Evolutionary conservation across 495 filamentous ascomycete species (phyloP).

Genomic region (Penicillium paxilli): DNA sequence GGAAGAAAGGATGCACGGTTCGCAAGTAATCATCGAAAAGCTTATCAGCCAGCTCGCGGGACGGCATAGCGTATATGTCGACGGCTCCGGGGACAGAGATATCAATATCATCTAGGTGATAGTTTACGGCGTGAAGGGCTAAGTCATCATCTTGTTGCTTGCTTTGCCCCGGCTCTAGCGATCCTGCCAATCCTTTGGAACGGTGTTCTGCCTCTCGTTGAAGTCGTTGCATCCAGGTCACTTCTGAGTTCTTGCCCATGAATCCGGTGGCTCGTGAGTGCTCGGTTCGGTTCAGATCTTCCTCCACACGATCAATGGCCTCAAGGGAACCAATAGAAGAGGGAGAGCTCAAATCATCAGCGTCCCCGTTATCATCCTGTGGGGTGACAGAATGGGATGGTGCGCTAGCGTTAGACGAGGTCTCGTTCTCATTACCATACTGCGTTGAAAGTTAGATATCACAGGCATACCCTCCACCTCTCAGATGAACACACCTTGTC

Average conservation of each 20-base stretch:
- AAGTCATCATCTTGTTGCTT: slow-evolving; percentile 27
- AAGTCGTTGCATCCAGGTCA: slow-evolving; percentile 60
- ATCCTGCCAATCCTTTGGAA: slow-evolving; percentile 30
- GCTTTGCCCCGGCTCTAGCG: slow-evolving; percentile 28
- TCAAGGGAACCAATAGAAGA: slow-evolving; percentile 63
- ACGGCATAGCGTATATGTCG: slow-evolving; percentile 55
- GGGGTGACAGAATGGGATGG: slow-evolving; percentile 34
- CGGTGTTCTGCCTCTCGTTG: slow-evolving; percentile 39
- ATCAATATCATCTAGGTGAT: slow-evolving; percentile 60
- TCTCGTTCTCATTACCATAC: slow-evolving; percentile 24
- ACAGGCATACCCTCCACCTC: neutral
- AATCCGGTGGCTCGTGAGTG: slow-evolving; percentile 56
- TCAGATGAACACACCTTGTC: slow-evolving; percentile 35
- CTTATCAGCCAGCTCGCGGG: slow-evolving; percentile 50
- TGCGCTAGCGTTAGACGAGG: slow-evolving; percentile 24
- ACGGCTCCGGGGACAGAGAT: slow-evolving; percentile 49
- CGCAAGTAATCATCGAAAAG: slow-evolving; percentile 58
- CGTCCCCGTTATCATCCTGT: slow-evolving; percentile 31
- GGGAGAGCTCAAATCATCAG: slow-evolving; percentile 22
- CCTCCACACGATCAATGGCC: slow-evolving; percentile 59
- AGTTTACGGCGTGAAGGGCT: slow-evolving; percentile 47
- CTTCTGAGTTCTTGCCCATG: slow-evolving; percentile 65
- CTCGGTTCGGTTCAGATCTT: slow-evolving; percentile 57
- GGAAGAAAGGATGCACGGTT: slow-evolving; percentile 60
- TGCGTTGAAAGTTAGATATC: neutral